A percentile compares a stretch with the other conserved stretches of the same genome.
phyloP scores from a whole-genome alignment of 495 filamentous ascomycete genomes.

The Penicillium steckii region DNA sequence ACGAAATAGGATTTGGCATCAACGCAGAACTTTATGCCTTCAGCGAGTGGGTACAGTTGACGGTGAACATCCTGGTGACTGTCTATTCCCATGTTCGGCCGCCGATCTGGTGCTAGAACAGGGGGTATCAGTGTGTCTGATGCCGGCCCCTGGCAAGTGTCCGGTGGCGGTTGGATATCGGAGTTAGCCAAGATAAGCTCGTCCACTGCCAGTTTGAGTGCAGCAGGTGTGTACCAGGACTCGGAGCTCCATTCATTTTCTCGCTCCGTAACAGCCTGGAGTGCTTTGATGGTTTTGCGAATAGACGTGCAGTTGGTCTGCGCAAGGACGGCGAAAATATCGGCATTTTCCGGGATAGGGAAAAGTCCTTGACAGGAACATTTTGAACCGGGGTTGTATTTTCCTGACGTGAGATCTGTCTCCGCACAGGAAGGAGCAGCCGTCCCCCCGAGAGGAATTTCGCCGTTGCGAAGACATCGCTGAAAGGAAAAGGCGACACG shows the following conservation, averaged over 20 bases:
- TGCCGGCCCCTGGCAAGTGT: constrained; percentile 6
- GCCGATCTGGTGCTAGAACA: constrained; percentile 20
- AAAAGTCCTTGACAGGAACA: constrained; percentile 16
- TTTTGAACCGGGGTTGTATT: constrained; percentile 15
- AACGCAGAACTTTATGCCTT: constrained; percentile 19
- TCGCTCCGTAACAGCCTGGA: constrained; percentile 2
- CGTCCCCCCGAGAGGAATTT: constrained; percentile 10
- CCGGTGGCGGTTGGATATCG: constrained; percentile 6
- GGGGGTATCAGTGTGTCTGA: constrained; percentile 7
- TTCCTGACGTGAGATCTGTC: constrained; percentile 14
- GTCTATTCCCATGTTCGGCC: constrained; percentile 9
- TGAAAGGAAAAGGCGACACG: no score
- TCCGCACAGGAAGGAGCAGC: constrained; percentile 16
- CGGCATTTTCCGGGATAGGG: background rate
- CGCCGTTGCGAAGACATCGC: no score
- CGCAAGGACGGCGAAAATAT: background rate
- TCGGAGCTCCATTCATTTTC: constrained; percentile 9
- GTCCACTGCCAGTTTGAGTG: constrained; percentile 7
- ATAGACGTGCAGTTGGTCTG: no score
- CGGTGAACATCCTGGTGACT: background rate
- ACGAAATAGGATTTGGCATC: constrained; percentile 24
- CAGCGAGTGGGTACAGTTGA: constrained; percentile 13
- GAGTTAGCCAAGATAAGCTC: constrained; percentile 13
- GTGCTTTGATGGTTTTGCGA: background rate
- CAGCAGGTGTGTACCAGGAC: constrained; percentile 5